Conservation (phyloP, 75 land plant genomes). For the Picea glauca region DNA sequence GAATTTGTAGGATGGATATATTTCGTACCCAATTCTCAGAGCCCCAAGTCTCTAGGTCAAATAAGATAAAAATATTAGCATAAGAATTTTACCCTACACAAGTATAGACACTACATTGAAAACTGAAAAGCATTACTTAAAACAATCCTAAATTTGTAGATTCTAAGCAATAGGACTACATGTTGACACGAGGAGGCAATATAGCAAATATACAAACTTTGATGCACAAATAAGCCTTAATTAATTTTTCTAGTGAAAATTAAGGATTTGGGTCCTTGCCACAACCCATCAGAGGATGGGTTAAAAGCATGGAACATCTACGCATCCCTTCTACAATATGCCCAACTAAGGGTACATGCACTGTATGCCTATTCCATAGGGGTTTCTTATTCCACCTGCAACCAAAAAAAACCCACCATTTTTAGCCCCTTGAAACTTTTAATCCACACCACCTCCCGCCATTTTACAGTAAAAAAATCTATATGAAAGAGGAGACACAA, state of each 20-base stretch:
- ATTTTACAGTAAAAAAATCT: background rate
- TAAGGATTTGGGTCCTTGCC: slow-evolving; percentile 68
- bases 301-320: slow-evolving; percentile 66
- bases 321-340: slow-evolving; percentile 51
- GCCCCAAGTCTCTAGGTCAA: too few species aligned
- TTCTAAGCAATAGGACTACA: background rate
- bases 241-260: background rate
- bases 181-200: background rate
- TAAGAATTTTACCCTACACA: background rate
- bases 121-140: background rate
- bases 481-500: background rate
- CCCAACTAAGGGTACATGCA: slow-evolving; percentile 61
- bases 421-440: background rate
- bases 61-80: too few species aligned
- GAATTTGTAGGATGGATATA: too few species aligned
- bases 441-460: background rate
- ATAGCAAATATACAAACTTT: background rate
- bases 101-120: background rate
- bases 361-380: slow-evolving; percentile 55
- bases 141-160: background rate
- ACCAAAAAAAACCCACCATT: background rate
- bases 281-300: slow-evolving; percentile 82
- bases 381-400: slow-evolving; percentile 89
- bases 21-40: too few species aligned
- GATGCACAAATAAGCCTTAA: background rate